phyloP scores from a whole-genome alignment of 306 rosid species.

The Medicago ruthenica region DNA sequence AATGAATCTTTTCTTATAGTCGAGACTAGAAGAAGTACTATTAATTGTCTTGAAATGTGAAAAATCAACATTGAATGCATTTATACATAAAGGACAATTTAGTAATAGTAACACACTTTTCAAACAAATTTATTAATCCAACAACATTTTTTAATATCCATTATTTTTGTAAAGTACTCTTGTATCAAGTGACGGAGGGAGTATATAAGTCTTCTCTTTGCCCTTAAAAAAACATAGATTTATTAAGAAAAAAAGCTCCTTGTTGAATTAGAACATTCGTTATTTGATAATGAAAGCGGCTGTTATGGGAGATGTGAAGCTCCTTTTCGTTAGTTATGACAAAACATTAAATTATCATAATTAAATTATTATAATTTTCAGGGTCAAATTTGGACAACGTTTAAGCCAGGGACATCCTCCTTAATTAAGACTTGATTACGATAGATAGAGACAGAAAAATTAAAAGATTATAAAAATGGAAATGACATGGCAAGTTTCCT shows the following conservation, averaged over 20 bases:
- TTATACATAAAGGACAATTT: too few species aligned
- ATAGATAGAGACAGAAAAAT: conserved; percentile 7
- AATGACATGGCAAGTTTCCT: neutral
- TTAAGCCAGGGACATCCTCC: neutral
- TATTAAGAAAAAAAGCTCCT: neutral
- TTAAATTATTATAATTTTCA: neutral
- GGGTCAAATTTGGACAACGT: conserved; percentile 33
- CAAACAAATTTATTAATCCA: too few species aligned
- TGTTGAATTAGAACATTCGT: neutral
- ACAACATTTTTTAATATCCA: too few species aligned
- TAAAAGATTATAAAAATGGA: neutral
- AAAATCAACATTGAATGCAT: too few species aligned
- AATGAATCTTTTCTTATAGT: too few species aligned
- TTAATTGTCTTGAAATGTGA: too few species aligned
- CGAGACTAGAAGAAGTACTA: too few species aligned
- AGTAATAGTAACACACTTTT: too few species aligned
- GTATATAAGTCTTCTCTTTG: too few species aligned
- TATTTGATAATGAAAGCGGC: conserved; percentile 2
- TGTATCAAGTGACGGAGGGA: too few species aligned
- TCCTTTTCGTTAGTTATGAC: conserved; percentile 3
- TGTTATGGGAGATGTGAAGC: neutral
- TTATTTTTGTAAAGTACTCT: too few species aligned
- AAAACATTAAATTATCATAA: conserved; percentile 5
- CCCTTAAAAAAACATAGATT: too few species aligned
- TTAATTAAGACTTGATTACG: neutral